A percentile compares a stretch with the other conserved stretches of the same genome.
Conservation (phyloP, 1,284 basidiomycete species). For the Austroboletus rostrupii region DNA sequence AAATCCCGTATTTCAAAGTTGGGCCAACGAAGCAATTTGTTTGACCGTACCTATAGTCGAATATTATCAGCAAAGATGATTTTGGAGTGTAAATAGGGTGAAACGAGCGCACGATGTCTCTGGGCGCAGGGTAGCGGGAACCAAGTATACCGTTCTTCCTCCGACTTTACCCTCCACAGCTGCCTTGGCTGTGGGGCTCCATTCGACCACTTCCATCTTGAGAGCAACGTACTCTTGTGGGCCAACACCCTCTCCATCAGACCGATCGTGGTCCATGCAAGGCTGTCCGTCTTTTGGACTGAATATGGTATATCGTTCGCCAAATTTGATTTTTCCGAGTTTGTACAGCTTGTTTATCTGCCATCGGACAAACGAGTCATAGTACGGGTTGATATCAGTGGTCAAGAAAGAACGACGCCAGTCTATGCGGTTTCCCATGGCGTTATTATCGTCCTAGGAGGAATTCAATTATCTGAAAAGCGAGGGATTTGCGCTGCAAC, state of each 20-base stretch:
- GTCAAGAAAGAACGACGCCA: constrained; percentile 97
- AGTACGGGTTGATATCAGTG: constrained; percentile 95
- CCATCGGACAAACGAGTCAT: constrained; percentile 97
- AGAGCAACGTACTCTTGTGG: constrained; percentile 96
- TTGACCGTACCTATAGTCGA: constrained; percentile 79
- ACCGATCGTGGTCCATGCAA: constrained; percentile 99
- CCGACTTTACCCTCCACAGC: constrained; percentile 66
- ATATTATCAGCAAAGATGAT: constrained; percentile 10
- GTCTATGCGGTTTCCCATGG: constrained; percentile 92
- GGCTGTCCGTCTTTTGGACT: constrained; percentile 99
- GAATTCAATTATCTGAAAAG: neutral
- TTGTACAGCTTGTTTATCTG: constrained; percentile 92
- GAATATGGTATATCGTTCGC: constrained; percentile 98
- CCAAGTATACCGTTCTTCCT: constrained; percentile 84
- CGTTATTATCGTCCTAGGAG: constrained; percentile 71
- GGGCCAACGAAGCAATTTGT: constrained; percentile 98
- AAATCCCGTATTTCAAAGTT: constrained; percentile 89
- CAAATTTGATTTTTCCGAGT: constrained; percentile 93
- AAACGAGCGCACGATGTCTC: constrained; percentile 81
- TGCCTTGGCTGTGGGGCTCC: constrained; percentile 62
- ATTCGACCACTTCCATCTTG: constrained; percentile 92
- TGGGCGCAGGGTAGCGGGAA: constrained; percentile 93
- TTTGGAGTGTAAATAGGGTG: neutral
- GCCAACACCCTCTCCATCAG: constrained; percentile 91
- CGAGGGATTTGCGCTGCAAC: constrained; percentile 24